Base-by-base conservation (phyloP, 2,329 filamentous ascomycete species). In the Colletotrichum tabaci region DNA sequence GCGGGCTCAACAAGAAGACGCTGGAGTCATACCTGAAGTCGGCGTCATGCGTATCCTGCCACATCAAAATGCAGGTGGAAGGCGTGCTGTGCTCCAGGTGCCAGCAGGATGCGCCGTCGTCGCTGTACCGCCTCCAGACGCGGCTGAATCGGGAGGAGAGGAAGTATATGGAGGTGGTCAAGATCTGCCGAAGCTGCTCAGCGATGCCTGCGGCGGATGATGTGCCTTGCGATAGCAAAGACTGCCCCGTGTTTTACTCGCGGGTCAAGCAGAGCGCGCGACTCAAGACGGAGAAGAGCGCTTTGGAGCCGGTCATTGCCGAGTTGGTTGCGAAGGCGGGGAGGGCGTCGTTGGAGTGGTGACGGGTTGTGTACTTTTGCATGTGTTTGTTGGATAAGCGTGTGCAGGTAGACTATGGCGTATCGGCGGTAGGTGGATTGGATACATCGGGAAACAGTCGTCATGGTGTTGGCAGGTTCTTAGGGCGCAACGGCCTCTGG, bases 1-100 rank as follows among this genome's bases (percentile, higher is more conserved):
- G 57, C 78, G 79, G 67, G 77, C 35, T 21, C 74, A 78, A 76
- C 75, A 76, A 72, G 77, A 82, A 82, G 76, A 98, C 95, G 0
- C 87, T 99, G n/a, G 96, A 98, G 78, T 93, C 90, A n/a, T 99
- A 98, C 82, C 92, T 98, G 91, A 92, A 90, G 74, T 91, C 91
- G 0, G 92, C 92, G 0, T 89, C 91, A 2, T 99, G 96, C 79
- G 82, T 96, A 6, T 88, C 96, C 18, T 99, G 96, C 80, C 86
- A 87, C 35, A 81, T 86, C 12, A 91, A 91, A 76, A 85, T 83
- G 61, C 76, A 67, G 71, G 71, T 75, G 49, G 77, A 81, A 58
- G 78, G 76, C 26, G 77, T 78, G 0, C 82, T 95, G 6, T 95
- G 93, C 80, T 77, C 77, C 1, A 74, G 79, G 13, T 96, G 94